Conservation (phyloP, 352 stramenopile genomes). For the Blastocystis sp. region DNA sequence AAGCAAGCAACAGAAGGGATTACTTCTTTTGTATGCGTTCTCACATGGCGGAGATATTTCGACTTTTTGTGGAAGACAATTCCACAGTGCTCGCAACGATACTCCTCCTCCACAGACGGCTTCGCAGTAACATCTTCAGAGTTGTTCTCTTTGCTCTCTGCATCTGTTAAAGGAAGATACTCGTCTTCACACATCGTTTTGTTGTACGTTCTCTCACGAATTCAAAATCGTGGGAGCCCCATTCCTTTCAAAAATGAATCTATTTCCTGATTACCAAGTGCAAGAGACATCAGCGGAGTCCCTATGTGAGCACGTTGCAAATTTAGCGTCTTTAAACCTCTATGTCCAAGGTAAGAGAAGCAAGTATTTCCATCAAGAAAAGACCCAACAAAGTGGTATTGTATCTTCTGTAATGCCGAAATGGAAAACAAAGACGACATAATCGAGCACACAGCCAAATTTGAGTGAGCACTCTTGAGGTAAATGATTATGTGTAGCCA, state of each 20-base stretch:
- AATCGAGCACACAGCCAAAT: background rate
- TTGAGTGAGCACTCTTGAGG: background rate
- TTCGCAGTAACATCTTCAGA: background rate
- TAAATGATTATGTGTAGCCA: background rate
- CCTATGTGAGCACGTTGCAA: background rate
- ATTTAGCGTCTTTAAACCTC: background rate
- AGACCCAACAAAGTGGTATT: background rate
- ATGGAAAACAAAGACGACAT: background rate
- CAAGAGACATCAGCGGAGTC: background rate
- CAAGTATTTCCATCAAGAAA: background rate
- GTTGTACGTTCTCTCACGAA: background rate
- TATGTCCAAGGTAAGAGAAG: background rate
- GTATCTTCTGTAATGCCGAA: background rate
- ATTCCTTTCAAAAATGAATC: background rate
- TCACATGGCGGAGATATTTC: conserved; percentile 10
- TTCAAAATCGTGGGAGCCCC: background rate
- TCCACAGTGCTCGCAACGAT: background rate
- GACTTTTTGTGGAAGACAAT: conserved; percentile 1
- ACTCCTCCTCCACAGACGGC: background rate
- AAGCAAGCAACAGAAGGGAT: background rate
- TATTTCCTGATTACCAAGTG: background rate
- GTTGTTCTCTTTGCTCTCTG: background rate
- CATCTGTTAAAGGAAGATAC: background rate
- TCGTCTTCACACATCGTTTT: background rate
- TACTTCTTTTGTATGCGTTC: conserved; percentile 48